Base-by-base conservation (phyloP, 345 rosid genomes). In the Lepidium sativum region DNA sequence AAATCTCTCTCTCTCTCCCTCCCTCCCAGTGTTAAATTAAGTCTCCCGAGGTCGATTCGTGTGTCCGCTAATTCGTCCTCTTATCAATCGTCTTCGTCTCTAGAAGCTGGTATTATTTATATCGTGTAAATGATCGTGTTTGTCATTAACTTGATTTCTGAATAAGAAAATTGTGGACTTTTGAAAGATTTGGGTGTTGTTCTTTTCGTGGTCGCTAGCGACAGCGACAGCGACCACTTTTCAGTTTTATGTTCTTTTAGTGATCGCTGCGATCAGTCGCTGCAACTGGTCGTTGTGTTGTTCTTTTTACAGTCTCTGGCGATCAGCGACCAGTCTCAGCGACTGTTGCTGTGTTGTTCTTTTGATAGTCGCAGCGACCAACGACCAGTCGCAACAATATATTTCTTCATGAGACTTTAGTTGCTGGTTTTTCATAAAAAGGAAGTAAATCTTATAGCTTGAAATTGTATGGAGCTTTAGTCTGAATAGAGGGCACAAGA, bases 51-150 rank as follows among this genome's bases (percentile, higher is more conserved):
- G 15, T 68, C 84, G 7, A 69, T 83, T 77, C 77, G 69, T 17
- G 92, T 95, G 67, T 84, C 94, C 18, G 34, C 78, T 37, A 54
- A 65, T 50, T 78, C 65, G 25, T 85, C 85, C 54, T 80, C 89
- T 23, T 53, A 63, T 23, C 73, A 73, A 50, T 72, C 54, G 20
- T 85, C 88, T 69, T 81, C 90, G 15, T 84, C 96, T 52, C 73
- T 84, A 12, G 82, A 75, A 48, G 68, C 89, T 66, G 91, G 75
- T 75, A 64, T 6, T 41, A 83, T 79, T 31, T 33, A 17, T 6
- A 45, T 47, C 58, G 3, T 6, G 48, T 38, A 13, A 6, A 49
- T 65, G 54, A 72, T 72, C 42, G 13, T 34, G 12, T 38, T 44
- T 25, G 14, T 49, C 38, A 59, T 49, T 7, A n/a, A 21, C 65